These are phyloP conservation scores for Cystoderma amianthinum DNA, from an alignment of 768 basidiomycete genomes.

Conservation along the genomic window DNA sequence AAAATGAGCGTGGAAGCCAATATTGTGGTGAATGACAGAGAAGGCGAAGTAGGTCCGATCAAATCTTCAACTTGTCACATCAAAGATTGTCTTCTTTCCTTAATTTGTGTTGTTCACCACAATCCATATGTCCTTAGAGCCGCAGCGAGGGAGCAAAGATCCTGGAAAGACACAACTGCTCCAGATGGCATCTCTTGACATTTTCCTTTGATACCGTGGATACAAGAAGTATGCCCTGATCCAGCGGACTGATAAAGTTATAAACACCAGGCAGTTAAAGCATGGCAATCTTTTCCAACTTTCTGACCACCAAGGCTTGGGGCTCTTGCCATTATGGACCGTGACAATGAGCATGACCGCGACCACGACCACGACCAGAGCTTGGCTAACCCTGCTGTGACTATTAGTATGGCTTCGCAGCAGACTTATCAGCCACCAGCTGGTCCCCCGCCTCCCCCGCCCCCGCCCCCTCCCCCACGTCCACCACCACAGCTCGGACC, in stretches of 20 bases:
- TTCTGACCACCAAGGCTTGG: neutral
- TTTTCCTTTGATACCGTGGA: neutral
- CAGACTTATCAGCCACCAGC: too few species aligned
- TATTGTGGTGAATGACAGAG: too few species aligned
- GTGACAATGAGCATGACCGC: neutral
- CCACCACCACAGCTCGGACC: neutral
- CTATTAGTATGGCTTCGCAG: too few species aligned
- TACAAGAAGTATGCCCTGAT: neutral
- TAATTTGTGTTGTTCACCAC: neutral
- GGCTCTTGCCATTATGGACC: neutral
- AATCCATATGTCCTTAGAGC: neutral
- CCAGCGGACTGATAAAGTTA: neutral
- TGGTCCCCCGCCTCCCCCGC: too few species aligned
- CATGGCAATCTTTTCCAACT: neutral
- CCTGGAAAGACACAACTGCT: too few species aligned
- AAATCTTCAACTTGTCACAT: neutral
- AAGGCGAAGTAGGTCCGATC: neutral
- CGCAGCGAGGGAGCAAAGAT: too few species aligned
- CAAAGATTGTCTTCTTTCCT: neutral
- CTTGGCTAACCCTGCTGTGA: neutral
- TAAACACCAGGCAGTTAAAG: neutral
- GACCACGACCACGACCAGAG: too few species aligned
- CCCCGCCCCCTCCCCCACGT: neutral
- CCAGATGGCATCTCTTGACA: neutral
- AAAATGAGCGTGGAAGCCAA: too few species aligned